Percentiles rank a stretch among this genome's conserved stretches.
Evolutionary conservation across 2,329 filamentous ascomycete species (phyloP).

Genomic region (Diplodia sapinea): DNA sequence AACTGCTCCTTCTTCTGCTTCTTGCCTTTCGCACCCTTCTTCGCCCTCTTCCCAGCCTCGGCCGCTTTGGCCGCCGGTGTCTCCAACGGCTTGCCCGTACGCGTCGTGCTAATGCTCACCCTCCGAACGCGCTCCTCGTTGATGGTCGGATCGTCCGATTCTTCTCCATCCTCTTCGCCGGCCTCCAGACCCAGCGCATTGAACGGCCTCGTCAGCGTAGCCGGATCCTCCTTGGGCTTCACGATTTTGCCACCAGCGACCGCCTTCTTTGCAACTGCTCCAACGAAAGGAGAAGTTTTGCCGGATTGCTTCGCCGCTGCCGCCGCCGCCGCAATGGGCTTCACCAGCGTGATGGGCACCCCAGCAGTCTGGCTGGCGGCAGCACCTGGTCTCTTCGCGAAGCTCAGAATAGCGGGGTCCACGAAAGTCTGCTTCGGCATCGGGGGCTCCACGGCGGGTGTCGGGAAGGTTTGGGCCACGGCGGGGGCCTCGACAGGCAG

Average conservation of each 20-base stretch:
- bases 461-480: background rate
- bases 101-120: slow-evolving; percentile 48
- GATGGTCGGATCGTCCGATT: slow-evolving; percentile 44
- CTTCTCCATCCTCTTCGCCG: slow-evolving; percentile 41
- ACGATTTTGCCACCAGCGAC: slow-evolving; percentile 35
- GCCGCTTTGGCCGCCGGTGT: slow-evolving; percentile 40
- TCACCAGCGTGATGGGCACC: slow-evolving; percentile 53
- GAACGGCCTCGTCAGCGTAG: slow-evolving; percentile 49
- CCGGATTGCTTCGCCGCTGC: slow-evolving; percentile 41
- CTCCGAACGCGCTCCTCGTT: slow-evolving; percentile 40
- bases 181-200: slow-evolving; percentile 49
- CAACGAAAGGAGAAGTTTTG: slow-evolving; percentile 48
- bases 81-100: slow-evolving; percentile 50
- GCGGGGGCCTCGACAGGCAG: slow-evolving; percentile 38
- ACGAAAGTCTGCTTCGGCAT: slow-evolving; percentile 60
- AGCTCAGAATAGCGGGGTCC: slow-evolving; percentile 84
- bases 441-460: slow-evolving; percentile 31
- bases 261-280: slow-evolving; percentile 39
- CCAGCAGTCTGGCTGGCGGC: slow-evolving; percentile 34
- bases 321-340: slow-evolving; percentile 44
- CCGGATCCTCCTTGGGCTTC: slow-evolving; percentile 44
- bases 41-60: slow-evolving; percentile 54
- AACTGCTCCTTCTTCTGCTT: slow-evolving; percentile 46
- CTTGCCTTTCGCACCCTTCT: slow-evolving; percentile 51
- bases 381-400: slow-evolving; percentile 51